Evolutionary conservation across 352 stramenopile species (phyloP), one percentile per base, ranked within the genome.

Genomic region (Peronospora destructor): DNA sequence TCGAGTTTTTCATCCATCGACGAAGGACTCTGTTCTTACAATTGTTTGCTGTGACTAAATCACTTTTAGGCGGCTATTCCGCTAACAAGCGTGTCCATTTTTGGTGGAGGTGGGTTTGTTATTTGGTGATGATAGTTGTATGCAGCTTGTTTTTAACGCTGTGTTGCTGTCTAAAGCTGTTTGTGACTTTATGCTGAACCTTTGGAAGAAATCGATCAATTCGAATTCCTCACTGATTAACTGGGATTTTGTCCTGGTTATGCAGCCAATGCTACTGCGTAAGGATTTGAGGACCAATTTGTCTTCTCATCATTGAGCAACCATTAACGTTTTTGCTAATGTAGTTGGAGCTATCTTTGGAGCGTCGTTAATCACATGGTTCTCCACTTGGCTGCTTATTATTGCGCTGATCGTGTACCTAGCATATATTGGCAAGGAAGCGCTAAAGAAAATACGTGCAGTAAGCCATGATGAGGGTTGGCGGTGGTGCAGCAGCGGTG

Each of bases 211-310:
- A 37, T 21, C 57, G 7, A 40, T 67, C 12, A 57, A 64, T 29
- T 67, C 61, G 6, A 64, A 53, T 41, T 57, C 80, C 23, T 82
- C 89, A 13, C 60, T 98, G 7, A 83, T 98, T 13, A 87, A 98
- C 68, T 98, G 92, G 92, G 87, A 97, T 64, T 65, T 97, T 13
- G 94, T 97, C 37, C 38, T 97, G 12, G 68, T 96, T 4, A 97
- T 97, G 90, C 87, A 98, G 67, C 92, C 92, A 9, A 73, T 94
- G 59, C 41, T 75, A 45, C 49, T 75, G 7, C 67, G 66, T 74
- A 64, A 42, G 59, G 40, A n/a, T 12, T 25, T 37, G 29, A 47
- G 2, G 1, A 26, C 14, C 3, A 4, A 14, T 1, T 19, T 26
- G 25, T 47, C 33, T 21, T 25, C 23, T 1, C 14, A 2, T 26